Base-by-base conservation (phyloP, 495 filamentous ascomycete species). In the Podospora conica region DNA sequence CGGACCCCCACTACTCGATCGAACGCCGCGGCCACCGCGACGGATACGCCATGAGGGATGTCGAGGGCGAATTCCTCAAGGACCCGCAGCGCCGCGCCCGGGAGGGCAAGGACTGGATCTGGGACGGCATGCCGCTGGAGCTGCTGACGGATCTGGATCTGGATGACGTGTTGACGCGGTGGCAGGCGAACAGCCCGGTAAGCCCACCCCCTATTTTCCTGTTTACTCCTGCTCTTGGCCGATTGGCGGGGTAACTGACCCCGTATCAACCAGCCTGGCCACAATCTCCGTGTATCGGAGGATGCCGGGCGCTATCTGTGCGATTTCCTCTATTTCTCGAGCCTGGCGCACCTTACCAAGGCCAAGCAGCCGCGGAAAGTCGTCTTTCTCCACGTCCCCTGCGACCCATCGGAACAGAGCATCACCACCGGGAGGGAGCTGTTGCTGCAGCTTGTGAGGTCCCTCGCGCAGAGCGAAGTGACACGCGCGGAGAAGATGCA, bases 301-400 rank as follows among this genome's bases (percentile, higher is more conserved):
- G 89, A 96, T 71, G 89, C 92, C 0, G 92, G 92, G 0, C 87
- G 85, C 55, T 96, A 89, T 71, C 79, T 94, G 18, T 96, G 92
- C 74, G 92, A 94, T 69, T 96, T 93, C 72, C 93, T 90, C 58
- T 95, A 91, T 76, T 96, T 87, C 77, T 88, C 88, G 7, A 90
- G 86, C 67, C 70, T 96, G 73, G 83, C 87, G 21, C 77, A 78
- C 65, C 77, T 86, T 21, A 74, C 78, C 58, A 82, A 80, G 75
- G 77, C 78, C 6, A 79, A 80, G 22, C 73, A 79, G 48, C 77
- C 81, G 58, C 80, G 80, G 55, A 87, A 84, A 61, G 87, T 92
- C 18, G 73, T 89, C 27, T 96, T 96, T 72, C 76, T 94, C 63
- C 92, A 96, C 72, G 90, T 96, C 2, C 92, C 92, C 9, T 81